Evolutionary conservation across 139 green algal species (phyloP).

Genomic region (Coelastrella sp.): DNA sequence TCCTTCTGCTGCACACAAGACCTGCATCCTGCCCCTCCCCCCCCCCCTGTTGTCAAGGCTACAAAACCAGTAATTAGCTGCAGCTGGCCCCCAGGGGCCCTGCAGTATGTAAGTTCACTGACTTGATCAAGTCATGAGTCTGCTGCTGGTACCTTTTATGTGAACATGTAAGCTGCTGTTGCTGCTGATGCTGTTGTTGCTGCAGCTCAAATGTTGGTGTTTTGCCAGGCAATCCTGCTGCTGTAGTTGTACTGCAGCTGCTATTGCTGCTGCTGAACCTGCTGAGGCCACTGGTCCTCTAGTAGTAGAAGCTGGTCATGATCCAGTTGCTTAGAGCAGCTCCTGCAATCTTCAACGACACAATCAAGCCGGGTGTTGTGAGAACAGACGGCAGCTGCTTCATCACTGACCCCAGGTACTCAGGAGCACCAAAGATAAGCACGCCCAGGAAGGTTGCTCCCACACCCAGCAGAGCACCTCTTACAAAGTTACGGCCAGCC

Average conservation of each 20-base stretch:
- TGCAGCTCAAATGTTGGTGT: not conserved
- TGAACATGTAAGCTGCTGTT: too few species aligned
- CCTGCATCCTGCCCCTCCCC: too few species aligned
- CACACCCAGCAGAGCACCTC: slow-evolving; percentile 63
- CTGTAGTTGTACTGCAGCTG: not conserved
- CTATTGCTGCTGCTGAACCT: not conserved
- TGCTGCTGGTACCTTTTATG: too few species aligned
- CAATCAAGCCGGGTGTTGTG: slow-evolving; percentile 42
- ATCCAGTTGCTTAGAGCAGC: slow-evolving; percentile 65
- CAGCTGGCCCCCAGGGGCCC: too few species aligned
- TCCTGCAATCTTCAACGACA: slow-evolving; percentile 65
- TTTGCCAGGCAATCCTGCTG: not conserved
- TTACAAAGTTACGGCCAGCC: slow-evolving; percentile 67
- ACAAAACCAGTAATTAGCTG: too few species aligned
- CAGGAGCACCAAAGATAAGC: slow-evolving; percentile 57
- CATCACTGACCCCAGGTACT: slow-evolving; percentile 48
- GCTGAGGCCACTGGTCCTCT: not conserved
- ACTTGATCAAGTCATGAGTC: too few species aligned
- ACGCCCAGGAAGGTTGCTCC: slow-evolving; percentile 65
- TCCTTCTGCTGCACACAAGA: too few species aligned
- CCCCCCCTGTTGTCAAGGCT: too few species aligned
- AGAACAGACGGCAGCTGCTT: slow-evolving; percentile 43
- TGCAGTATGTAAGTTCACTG: too few species aligned
- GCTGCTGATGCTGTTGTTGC: not conserved
- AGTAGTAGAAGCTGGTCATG: slow-evolving; percentile 77